Evolutionary conservation across 768 basidiomycete species (phyloP).

Genomic region (Lactifluus pinguis): DNA sequence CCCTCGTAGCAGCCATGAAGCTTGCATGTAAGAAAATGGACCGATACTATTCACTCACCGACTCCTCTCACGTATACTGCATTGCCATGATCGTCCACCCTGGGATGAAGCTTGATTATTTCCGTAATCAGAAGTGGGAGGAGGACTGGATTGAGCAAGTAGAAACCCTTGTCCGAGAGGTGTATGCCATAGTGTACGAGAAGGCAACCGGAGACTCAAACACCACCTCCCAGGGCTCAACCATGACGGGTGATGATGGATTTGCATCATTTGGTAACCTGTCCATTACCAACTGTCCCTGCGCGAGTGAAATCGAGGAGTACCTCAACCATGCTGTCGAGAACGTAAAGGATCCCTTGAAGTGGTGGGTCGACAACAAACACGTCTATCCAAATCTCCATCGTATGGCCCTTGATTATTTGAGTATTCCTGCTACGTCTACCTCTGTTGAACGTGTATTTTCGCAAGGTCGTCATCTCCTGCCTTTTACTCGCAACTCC

Average conservation of each 20-base stretch:
- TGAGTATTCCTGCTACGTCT: no score
- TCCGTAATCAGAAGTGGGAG: background rate
- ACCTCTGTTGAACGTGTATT: no score
- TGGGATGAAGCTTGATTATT: slow-evolving; percentile 2
- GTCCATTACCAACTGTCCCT: no score
- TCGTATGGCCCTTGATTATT: background rate
- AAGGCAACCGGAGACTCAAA: no score
- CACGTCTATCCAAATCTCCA: background rate
- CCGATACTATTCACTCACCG: background rate
- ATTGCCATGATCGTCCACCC: background rate
- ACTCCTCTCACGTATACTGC: background rate
- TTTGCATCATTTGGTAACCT: background rate
- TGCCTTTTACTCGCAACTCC: background rate
- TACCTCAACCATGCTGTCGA: no score
- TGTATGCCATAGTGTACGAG: no score
- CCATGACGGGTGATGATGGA: background rate
- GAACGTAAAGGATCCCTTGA: no score
- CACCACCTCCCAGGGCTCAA: no score
- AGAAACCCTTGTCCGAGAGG: background rate
- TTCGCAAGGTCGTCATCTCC: background rate
- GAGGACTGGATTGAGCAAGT: background rate
- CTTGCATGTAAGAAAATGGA: background rate
- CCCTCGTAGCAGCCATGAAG: background rate
- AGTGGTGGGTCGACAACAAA: background rate
- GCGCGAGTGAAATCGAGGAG: no score